These are phyloP conservation scores for Lachnellula cervina DNA, from an alignment of 2,329 filamentous ascomycete species.

Conservation along the genomic window DNA sequence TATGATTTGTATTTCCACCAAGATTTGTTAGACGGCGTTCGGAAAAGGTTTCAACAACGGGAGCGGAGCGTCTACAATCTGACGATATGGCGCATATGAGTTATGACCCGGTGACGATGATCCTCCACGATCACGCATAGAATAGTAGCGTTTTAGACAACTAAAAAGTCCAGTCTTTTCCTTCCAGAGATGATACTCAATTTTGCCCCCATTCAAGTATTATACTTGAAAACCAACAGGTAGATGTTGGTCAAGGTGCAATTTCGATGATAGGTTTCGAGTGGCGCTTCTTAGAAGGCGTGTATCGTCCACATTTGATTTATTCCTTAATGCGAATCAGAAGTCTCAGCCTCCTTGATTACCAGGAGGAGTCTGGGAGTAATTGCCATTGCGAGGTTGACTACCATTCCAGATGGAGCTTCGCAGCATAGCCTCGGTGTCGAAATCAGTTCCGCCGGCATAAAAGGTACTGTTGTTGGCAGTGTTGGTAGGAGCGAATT, in stretches of 20 bases:
- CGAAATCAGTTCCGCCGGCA: constrained; percentile 24
- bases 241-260: no score
- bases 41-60: constrained; percentile 53
- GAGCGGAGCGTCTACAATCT: constrained; percentile 26
- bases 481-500: constrained; percentile 1
- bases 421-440: constrained; percentile 27
- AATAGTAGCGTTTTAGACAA: constrained; percentile 23
- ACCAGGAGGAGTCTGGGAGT: constrained; percentile 43
- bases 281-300: background rate
- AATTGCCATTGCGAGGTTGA: constrained; percentile 23
- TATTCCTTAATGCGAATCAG: background rate
- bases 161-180: constrained; percentile 17
- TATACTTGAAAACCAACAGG: no score
- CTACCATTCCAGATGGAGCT: constrained; percentile 28
- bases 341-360: constrained; percentile 38
- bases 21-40: constrained; percentile 41
- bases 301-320: background rate
- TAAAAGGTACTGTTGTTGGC: constrained; percentile 23
- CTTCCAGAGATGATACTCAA: background rate
- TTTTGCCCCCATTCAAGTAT: background rate
- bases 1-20: constrained; percentile 31
- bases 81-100: constrained; percentile 27
- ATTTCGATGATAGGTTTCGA: no score
- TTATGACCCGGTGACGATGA: constrained; percentile 26
- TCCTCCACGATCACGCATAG: constrained; percentile 34